phyloP scores from a whole-genome alignment of 2,329 filamentous ascomycete species.

The Fusarium albosuccineum region DNA sequence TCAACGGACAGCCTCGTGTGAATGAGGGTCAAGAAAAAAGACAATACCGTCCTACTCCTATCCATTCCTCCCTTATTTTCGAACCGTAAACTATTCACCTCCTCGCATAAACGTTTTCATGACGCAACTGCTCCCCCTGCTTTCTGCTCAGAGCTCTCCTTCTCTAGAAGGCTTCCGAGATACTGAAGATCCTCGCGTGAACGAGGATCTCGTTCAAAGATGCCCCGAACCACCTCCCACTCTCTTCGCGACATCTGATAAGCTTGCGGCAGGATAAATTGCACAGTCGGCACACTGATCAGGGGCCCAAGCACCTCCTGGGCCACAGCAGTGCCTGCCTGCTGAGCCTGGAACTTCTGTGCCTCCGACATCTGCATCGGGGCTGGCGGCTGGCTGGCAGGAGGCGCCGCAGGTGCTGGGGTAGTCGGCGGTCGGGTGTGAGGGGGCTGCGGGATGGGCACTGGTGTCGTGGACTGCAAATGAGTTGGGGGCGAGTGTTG shows the following conservation, averaged over 20 bases:
- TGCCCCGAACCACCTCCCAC: slow-evolving; percentile 78
- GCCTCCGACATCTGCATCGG: slow-evolving; percentile 49
- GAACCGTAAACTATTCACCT: slow-evolving; percentile 11
- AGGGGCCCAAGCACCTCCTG: slow-evolving; percentile 73
- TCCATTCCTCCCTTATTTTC: slow-evolving; percentile 9
- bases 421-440: slow-evolving; percentile 37
- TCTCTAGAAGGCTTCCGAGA: slow-evolving; percentile 68
- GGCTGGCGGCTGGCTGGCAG: slow-evolving; percentile 36
- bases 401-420: slow-evolving; percentile 19
- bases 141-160: slow-evolving; percentile 53
- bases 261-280: slow-evolving; percentile 77
- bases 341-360: slow-evolving; percentile 58
- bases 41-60: slow-evolving; percentile 20
- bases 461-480: slow-evolving; percentile 52
- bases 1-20: slow-evolving; percentile 3
- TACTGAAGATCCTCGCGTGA: slow-evolving; percentile 73
- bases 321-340: slow-evolving; percentile 69
- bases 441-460: slow-evolving; percentile 53
- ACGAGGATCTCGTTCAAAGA: slow-evolving; percentile 74
- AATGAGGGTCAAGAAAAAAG: slow-evolving; percentile 7
- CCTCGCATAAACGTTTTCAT: slow-evolving; percentile 16
- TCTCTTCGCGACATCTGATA: slow-evolving; percentile 77
- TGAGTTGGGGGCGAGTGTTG: slow-evolving; percentile 50
- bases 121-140: slow-evolving; percentile 20
- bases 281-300: slow-evolving; percentile 73